Percentiles rank a stretch among this genome's conserved stretches.
Conservation (phyloP, 2,329 filamentous ascomycete species). For the Stromatinia cepivora region DNA sequence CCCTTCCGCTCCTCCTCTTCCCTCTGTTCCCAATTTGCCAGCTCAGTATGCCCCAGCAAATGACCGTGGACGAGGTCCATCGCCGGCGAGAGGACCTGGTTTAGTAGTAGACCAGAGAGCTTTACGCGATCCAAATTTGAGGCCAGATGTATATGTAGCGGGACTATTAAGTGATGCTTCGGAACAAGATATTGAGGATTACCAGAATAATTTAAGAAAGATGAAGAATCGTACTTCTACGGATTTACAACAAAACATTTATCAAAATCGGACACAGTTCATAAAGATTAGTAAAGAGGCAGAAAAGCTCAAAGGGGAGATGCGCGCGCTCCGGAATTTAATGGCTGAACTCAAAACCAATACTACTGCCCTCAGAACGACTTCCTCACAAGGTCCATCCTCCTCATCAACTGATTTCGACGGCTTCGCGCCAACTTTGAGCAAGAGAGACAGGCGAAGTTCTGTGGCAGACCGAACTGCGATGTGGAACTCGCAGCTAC, state of each 20-base stretch:
- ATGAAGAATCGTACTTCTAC: conserved; percentile 40
- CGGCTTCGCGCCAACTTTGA: conserved; percentile 55
- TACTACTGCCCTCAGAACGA: conserved; percentile 63
- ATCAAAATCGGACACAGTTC: conserved; percentile 96
- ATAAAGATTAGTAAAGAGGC: conserved; percentile 99
- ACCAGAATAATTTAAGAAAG: conserved; percentile 37
- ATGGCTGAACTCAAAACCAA: conserved; percentile 91
- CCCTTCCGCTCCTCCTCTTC: conserved; percentile 64
- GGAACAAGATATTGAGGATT: conserved; percentile 41
- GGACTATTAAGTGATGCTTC: conserved; percentile 45
- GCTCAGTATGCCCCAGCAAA: conserved; percentile 45
- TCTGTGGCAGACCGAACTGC: conserved; percentile 73
- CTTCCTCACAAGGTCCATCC: conserved; percentile 53
- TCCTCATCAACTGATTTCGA: conserved; percentile 48
- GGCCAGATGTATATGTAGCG: conserved; percentile 71
- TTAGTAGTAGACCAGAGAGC: conserved; percentile 74
- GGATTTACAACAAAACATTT: conserved; percentile 91
- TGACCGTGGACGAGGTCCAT: conserved; percentile 34
- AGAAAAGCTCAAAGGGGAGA: conserved; percentile 94
- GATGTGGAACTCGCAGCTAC: conserved; percentile 69
- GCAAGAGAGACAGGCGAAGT: conserved; percentile 79
- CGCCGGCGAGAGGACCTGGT: conserved; percentile 48
- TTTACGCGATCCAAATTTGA: conserved; percentile 75
- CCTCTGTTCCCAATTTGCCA: conserved; percentile 70
- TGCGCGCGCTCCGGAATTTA: conserved; percentile 83